Evolutionary conservation across 176 grass and related monocot species (phyloP).

Genomic region (Ensete ventricosum): DNA sequence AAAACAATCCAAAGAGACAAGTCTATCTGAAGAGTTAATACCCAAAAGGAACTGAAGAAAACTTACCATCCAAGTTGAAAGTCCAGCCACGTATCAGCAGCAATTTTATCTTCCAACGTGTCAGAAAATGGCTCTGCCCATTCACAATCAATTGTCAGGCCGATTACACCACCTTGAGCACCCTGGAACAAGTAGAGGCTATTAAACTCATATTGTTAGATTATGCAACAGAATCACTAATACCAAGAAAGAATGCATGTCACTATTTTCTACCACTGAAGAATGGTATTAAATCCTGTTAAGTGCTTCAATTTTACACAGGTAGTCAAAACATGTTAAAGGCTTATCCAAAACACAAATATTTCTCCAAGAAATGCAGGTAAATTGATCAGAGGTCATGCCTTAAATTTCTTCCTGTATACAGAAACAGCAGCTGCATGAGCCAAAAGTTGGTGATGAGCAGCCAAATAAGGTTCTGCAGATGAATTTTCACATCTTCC

Average conservation of each 20-base stretch:
- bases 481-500: constrained; percentile 45
- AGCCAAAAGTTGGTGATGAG: constrained; percentile 87
- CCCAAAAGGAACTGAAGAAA: not conserved
- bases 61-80: constrained; percentile 97
- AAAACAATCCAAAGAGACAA: not conserved
- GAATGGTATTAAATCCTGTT: too few relatives aligned
- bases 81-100: constrained; percentile 61
- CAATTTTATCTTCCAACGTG: constrained; percentile 60
- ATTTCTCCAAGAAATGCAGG: not conserved
- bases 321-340: constrained; percentile 9
- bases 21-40: not conserved
- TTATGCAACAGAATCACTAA: too few relatives aligned
- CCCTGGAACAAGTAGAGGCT: constrained; percentile 27
- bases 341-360: constrained; percentile 3
- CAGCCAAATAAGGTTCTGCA: constrained; percentile 53
- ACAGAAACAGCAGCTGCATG: constrained; percentile 80
- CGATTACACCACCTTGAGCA: constrained; percentile 81
- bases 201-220: not conserved
- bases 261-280: too few relatives aligned
- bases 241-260: too few relatives aligned
- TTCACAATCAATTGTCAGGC: constrained; percentile 90
- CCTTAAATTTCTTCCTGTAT: constrained; percentile 90
- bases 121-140: constrained; percentile 90
- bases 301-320: not conserved
- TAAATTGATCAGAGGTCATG: constrained; percentile 13